A percentile compares a stretch with the other conserved stretches of the same genome.
Evolutionary conservation across 1,284 basidiomycete species (phyloP).

Genomic region (Bondarzewia mesenterica): DNA sequence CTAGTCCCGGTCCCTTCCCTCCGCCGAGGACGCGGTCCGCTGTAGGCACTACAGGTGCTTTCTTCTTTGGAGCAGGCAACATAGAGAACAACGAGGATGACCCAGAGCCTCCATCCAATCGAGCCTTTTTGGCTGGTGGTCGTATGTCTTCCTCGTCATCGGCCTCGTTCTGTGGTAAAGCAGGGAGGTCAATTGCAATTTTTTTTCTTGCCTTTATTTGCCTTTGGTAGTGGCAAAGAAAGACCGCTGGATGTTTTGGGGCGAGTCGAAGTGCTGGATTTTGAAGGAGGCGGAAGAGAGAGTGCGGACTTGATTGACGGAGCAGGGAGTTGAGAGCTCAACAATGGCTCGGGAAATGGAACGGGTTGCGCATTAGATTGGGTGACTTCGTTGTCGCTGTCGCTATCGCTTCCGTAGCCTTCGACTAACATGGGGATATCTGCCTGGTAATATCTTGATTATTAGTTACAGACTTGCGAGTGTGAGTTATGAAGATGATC

Average conservation of each 20-base stretch:
- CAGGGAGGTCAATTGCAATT: slow-evolving; percentile 61
- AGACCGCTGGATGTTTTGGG: slow-evolving; percentile 23
- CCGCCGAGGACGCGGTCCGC: slow-evolving; percentile 56
- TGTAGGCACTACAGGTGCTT: slow-evolving; percentile 28
- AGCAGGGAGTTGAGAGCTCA: slow-evolving; percentile 13
- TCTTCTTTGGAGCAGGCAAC: slow-evolving; percentile 68
- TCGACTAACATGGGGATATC: slow-evolving; percentile 54
- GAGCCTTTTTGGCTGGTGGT: slow-evolving; percentile 52
- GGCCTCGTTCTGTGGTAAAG: slow-evolving; percentile 33
- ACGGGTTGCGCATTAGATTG: slow-evolving; percentile 6
- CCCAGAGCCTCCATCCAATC: slow-evolving; percentile 27
- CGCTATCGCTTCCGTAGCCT: slow-evolving; percentile 64
- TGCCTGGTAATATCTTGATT: too few species aligned
- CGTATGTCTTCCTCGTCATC: slow-evolving; percentile 33
- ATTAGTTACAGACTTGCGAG: too few species aligned
- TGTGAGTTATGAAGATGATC: slow-evolving; percentile 5
- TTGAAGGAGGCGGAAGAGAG: slow-evolving; percentile 11
- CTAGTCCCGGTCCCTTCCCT: slow-evolving; percentile 49
- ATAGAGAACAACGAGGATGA: slow-evolving; percentile 61
- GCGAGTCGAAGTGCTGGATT: too few species aligned
- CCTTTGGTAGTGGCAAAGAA: slow-evolving; percentile 26
- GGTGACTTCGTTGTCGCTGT: slow-evolving; percentile 37
- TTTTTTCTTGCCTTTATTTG: slow-evolving; percentile 48
- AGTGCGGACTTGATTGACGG: slow-evolving; percentile 5
- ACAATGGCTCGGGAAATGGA: slow-evolving; percentile 9